These are phyloP conservation scores for Pancytospora philotis DNA, from an alignment of 371 early-diverging fungal genomes.

Conservation along the genomic window DNA sequence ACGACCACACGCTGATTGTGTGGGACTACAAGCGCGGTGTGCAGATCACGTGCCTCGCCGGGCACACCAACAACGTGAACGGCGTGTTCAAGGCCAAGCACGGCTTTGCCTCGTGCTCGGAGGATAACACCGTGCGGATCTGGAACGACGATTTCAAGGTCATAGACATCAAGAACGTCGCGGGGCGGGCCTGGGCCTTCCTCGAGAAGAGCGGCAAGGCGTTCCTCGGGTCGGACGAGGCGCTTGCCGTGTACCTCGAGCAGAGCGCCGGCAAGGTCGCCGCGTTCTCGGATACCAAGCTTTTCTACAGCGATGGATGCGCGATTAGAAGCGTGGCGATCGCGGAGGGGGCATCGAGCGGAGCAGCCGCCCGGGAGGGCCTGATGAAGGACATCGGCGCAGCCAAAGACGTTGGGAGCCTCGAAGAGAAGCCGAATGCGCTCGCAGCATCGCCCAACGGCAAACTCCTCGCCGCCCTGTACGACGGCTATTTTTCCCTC, in stretches of 20 bases:
- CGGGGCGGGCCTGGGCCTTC: constrained; percentile 52
- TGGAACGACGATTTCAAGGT: constrained; percentile 48
- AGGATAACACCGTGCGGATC: constrained; percentile 49
- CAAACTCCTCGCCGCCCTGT: constrained; percentile 29
- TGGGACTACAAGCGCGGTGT: constrained; percentile 41
- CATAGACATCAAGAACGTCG: constrained; percentile 28
- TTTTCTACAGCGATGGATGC: constrained; percentile 22
- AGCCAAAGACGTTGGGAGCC: constrained; percentile 12
- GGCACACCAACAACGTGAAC: constrained; percentile 54
- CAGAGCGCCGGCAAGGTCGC: constrained; percentile 3
- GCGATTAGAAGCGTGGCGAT: constrained; percentile 8
- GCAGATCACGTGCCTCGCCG: constrained; percentile 41
- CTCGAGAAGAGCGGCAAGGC: constrained; percentile 23
- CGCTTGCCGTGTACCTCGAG: constrained; percentile 39
- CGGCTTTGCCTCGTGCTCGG: constrained; percentile 40
- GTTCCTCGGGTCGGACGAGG: constrained; percentile 55
- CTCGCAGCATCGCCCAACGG: constrained; percentile 15
- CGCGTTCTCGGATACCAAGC: constrained; percentile 20
- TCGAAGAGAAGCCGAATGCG: constrained; percentile 20
- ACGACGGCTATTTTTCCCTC: constrained; percentile 14
- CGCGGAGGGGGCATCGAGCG: too few species aligned
- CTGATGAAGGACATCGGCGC: too few species aligned
- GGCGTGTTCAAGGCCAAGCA: constrained; percentile 13
- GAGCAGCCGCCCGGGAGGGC: background rate
- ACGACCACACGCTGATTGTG: constrained; percentile 50